Evolutionary conservation across 2,329 filamentous ascomycete species (phyloP), one percentile per base, ranked within the genome.

Genomic region (Colletotrichum sp.): DNA sequence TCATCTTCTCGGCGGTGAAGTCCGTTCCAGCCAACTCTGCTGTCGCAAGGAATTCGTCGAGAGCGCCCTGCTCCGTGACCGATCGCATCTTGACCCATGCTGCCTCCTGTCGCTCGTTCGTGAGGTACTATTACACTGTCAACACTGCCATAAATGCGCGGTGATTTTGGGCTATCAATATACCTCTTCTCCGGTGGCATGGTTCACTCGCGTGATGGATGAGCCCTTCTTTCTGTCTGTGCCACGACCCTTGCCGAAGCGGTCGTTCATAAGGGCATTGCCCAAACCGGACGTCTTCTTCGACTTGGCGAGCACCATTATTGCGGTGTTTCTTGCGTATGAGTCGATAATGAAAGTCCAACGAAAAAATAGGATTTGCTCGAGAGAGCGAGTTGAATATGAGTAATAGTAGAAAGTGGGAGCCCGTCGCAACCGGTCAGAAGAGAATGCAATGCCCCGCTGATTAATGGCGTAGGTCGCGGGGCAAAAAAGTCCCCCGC

Each of bases 61-160:
- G 92, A 60, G 96, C 96, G 79, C 94, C 96, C 86, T 99, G 97
- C 88, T 99, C 95, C 7, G 97, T 99, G 80, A 99, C 95, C 84
- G 95, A 98, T 88, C 96, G 95, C 97, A 99, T 99, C 90, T 99
- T 99, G 83, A 99, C 95, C 96, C 96, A 99, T 80, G 95, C 91
- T 43, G 96, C 97, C 87, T 99, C 96, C 83, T 98, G 93, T 80
- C 93, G 93, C 78, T 94, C 94, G 84, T 98, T 98, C 65, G 95
- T 97, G 81, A 99, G 93, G 84, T 99, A 99, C 89, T 94, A 78
- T 55, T 18, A 12, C 9, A 21, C 9, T 26, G 74, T 85, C 75
- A 85, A 81, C 48, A 12, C 16, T 9, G 21, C 13, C 16, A 7
- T 32, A 2, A 39, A 1, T 4, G 15, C 10, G n/a, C 7, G 8